Conservation (phyloP, 495 filamentous ascomycete genomes). For the Penicillium pancosmium region DNA sequence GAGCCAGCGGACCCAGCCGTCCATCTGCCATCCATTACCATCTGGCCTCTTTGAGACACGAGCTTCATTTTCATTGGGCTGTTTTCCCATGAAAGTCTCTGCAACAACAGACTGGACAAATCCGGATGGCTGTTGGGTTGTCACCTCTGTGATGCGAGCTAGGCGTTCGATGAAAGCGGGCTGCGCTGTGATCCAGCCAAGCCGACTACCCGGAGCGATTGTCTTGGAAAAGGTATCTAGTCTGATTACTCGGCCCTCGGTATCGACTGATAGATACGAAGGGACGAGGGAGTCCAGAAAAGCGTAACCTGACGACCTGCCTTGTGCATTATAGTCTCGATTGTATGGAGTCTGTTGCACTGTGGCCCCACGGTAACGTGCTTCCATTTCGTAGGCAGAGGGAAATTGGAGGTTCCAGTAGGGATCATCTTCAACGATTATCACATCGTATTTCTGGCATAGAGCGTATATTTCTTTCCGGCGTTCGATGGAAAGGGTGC, state of each 20-base stretch:
- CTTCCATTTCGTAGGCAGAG: slow-evolving; percentile 53
- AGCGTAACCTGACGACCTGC: slow-evolving; percentile 66
- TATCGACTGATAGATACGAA: slow-evolving; percentile 74
- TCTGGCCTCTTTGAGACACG: slow-evolving; percentile 28
- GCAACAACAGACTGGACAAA: slow-evolving; percentile 85
- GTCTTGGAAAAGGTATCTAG: slow-evolving; percentile 86
- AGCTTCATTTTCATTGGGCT: slow-evolving; percentile 35
- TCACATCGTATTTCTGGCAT: slow-evolving; percentile 82
- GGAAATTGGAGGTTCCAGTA: slow-evolving; percentile 96
- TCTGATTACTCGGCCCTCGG: slow-evolving; percentile 83
- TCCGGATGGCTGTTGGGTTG: slow-evolving; percentile 82
- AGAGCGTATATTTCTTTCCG: slow-evolving; percentile 77
- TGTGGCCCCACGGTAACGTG: slow-evolving; percentile 34
- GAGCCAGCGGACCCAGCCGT: slow-evolving; percentile 90
- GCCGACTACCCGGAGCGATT: slow-evolving; percentile 72
- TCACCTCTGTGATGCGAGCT: slow-evolving; percentile 68
- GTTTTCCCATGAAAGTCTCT: slow-evolving; percentile 72
- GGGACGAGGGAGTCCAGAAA: slow-evolving; percentile 88
- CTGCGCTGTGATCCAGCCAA: slow-evolving; percentile 82
- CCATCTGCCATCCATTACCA: slow-evolving; percentile 70
- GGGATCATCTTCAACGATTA: slow-evolving; percentile 93
- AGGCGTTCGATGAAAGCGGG: slow-evolving; percentile 75
- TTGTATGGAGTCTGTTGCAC: slow-evolving; percentile 17
- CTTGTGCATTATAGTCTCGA: slow-evolving; percentile 48
- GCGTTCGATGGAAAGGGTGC: slow-evolving; percentile 67